phyloP scores from a whole-genome alignment of 2,329 filamentous ascomycete genomes.

The Sphaerostilbella broomeana region DNA sequence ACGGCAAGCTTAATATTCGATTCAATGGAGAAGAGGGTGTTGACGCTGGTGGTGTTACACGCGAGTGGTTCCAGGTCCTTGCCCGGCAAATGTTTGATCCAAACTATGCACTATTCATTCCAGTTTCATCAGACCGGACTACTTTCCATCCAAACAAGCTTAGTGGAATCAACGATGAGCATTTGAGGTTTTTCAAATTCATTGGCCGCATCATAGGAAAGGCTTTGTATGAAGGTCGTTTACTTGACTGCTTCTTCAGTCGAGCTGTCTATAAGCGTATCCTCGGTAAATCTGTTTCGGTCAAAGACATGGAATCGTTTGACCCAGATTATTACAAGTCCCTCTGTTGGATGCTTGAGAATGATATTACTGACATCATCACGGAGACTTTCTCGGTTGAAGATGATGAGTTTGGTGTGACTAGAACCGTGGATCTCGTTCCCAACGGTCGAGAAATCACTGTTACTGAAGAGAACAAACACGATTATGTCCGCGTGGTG shows the following conservation, averaged over 20 bases:
- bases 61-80: slow-evolving; percentile 98
- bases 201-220: slow-evolving; percentile 98
- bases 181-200: slow-evolving; percentile 98
- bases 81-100: slow-evolving; percentile 98
- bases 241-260: slow-evolving; percentile 98
- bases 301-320: slow-evolving; percentile 99
- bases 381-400: slow-evolving; percentile 94
- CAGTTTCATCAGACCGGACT: slow-evolving; percentile 92
- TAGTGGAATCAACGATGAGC: slow-evolving; percentile 89
- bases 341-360: slow-evolving; percentile 95
- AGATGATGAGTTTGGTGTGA: slow-evolving; percentile 88
- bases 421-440: slow-evolving; percentile 77
- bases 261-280: slow-evolving; percentile 98
- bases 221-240: slow-evolving; percentile 88
- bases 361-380: slow-evolving; percentile 96
- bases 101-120: slow-evolving; percentile 93
- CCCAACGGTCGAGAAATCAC: slow-evolving; percentile 83
- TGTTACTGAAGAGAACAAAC: slow-evolving; percentile 97
- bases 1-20: slow-evolving; percentile 93
- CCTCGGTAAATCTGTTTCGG: slow-evolving; percentile 85
- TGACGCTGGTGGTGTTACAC: slow-evolving; percentile 92
- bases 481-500: slow-evolving; percentile 90
- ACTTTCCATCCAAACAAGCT: slow-evolving; percentile 98
- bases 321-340: slow-evolving; percentile 99
- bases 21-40: slow-evolving; percentile 98